Percentiles rank a stretch among this genome's conserved stretches.
Evolutionary conservation across 345 rosid genomes (phyloP).

Genomic region (Bruguiera gymnorhiza): DNA sequence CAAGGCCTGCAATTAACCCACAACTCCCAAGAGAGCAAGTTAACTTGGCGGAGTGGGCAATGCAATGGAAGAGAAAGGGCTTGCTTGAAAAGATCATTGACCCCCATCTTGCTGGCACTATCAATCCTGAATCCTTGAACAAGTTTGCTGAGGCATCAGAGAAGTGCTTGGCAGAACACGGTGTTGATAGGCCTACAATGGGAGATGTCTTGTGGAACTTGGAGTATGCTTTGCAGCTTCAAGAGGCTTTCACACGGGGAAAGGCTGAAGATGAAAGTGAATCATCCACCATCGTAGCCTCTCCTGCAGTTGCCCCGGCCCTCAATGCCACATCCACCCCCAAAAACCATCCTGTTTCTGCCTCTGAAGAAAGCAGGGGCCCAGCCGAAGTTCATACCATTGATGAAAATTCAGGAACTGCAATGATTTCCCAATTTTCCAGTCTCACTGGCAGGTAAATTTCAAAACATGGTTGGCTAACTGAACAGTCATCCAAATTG

Average conservation of each 20-base stretch:
- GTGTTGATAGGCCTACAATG: conserved; percentile 12
- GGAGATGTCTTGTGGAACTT: conserved; percentile 13
- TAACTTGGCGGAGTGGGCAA: conserved; percentile 14
- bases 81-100: conserved; percentile 12
- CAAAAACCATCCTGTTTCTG: neutral
- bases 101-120: conserved; percentile 1
- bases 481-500: no score
- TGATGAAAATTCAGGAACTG: neutral
- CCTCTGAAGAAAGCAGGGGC: neutral
- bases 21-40: conserved; percentile 8
- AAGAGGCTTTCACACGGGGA: conserved; percentile 3
- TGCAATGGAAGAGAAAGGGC: conserved; percentile 14
- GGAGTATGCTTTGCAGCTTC: conserved; percentile 9
- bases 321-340: neutral
- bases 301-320: neutral
- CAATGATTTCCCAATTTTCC: neutral
- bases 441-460: conserved; percentile 1
- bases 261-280: neutral
- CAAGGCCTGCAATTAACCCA: conserved; percentile 7
- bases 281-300: neutral
- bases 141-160: conserved; percentile 14
- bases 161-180: conserved; percentile 13
- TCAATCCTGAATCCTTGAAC: conserved; percentile 5
- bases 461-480: neutral
- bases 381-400: neutral